Evolutionary conservation across 805 yeast genomes (phyloP), one percentile per base, ranked within the genome.

Genomic region (Teunomyces gatunensis): DNA sequence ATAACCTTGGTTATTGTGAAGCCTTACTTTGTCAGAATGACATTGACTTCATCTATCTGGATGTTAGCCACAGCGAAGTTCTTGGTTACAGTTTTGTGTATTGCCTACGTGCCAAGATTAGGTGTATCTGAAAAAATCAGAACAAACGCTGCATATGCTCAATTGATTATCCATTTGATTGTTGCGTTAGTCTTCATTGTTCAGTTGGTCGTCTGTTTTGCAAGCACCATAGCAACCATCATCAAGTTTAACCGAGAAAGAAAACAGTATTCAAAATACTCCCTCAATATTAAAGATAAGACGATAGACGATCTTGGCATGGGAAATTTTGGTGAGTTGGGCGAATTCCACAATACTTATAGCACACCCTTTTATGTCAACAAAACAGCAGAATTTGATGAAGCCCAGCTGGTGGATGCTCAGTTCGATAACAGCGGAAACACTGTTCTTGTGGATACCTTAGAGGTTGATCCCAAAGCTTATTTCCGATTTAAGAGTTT

Each of bases 101-200:
- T 79, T 6, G 75, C 81, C 1, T 77, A 65, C 47, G 64, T 79
- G 28, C 53, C 57, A 6, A 55, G 59, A 15, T 52, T 80, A 35
- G 52, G 62, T 12, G 49, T 67, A 2, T 56, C 67, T n/a, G 82
- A 75, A 47, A 54, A 59, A 3, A 47, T 55, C 0, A 57, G 80
- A 42, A 69, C 79, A 1, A 61, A 69, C 46, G 65, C 79, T 39
- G 77, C 77, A 0, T 75, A 69, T 55, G 65, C 67, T 1, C 79
- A 78, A 46, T 56, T 76, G 20, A 28, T 66, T 6, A 58, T 78
- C 6, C 81, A 79, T 56, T 49, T 56, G 5, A 39, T 65, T 5
- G 64, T 66, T 7, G 73, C 69, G 1, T 29, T 63, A 4, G 53
- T 59, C 5, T 71, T 69, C 47, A 40, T 64, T 2, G 42, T 63